Evolutionary conservation across 495 filamentous ascomycete species (phyloP).

Genomic region (Trichoderma gamsii): DNA sequence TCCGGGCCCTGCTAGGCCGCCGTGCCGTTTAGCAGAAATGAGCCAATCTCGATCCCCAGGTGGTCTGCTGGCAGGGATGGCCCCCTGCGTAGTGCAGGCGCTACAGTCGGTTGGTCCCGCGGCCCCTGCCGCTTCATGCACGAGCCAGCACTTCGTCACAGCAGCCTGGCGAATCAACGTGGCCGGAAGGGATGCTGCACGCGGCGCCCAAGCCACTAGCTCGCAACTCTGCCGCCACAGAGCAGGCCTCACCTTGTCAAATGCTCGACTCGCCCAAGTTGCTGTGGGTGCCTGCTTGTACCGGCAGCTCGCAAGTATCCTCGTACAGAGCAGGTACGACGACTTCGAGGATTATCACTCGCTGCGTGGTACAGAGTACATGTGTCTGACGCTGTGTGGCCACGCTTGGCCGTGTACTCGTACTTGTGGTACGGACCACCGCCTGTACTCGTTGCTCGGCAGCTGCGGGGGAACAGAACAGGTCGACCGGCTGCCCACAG

Average conservation of each 20-base stretch:
- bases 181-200: slow-evolving; percentile 20
- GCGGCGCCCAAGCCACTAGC: slow-evolving; percentile 1
- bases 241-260: not conserved
- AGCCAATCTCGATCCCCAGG: slow-evolving; percentile 35
- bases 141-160: slow-evolving; percentile 35
- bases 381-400: not conserved
- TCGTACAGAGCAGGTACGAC: not conserved
- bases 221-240: slow-evolving; percentile 10
- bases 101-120: slow-evolving; percentile 24
- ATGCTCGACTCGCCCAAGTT: not conserved
- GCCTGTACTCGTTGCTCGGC: not conserved
- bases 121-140: slow-evolving; percentile 34
- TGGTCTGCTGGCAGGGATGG: slow-evolving; percentile 23
- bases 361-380: not conserved
- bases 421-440: not conserved
- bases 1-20: not conserved
- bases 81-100: slow-evolving; percentile 17
- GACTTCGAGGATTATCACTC: not conserved
- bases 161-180: slow-evolving; percentile 31
- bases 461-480: not conserved
- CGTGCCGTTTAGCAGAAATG: slow-evolving; percentile 7
- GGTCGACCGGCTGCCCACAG: not conserved
- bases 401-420: not conserved
- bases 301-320: not conserved
- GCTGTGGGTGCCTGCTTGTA: not conserved